Base-by-base conservation (phyloP, 2,329 filamentous ascomycete species). In the Penicillium sclerotigenum region DNA sequence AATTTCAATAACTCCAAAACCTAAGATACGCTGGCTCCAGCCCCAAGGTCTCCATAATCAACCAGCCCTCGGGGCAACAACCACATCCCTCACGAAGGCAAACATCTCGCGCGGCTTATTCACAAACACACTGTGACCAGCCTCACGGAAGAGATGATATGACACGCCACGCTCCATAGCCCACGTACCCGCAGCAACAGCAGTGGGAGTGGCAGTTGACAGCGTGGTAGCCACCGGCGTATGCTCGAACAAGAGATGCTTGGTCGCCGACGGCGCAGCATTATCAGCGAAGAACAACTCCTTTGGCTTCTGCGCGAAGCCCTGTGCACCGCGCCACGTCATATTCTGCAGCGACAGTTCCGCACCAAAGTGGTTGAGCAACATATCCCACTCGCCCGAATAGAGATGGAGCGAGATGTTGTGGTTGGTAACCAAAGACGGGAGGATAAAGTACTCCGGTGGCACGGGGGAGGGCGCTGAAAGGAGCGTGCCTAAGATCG, bases 271-370 rank as follows among this genome's bases (percentile, higher is more conserved):
- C 8, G 65, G 60, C 13, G 54, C 65, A 5, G 68, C 60, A 59
- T 70, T 52, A 40, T 73, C 60, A 3, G 53, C 57, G 37, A 62
- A 67, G 40, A 74, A 74, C 2, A 42, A 18, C 0, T 54, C 57
- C 26, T 31, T 55, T 0, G 71, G 71, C n/a, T 60, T 61, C 16
- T 59, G 18, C n/a, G 66, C 60, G 43, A 75, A 73, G 2, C 74
- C 74, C 50, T 73, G 72, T 4, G 55, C 58, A 5, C 73, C 72
- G 31, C 63, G 58, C 73, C 73, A 77, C 13, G 74, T 75, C 73
- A 77, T 75, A 50, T 75, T 76, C 56, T 76, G 72, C 33, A 76
- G 60, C 5, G 61, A 64, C 5, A 75, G 54, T 43, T 75, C 69
- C 9, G 66, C 66, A 4, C 72, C 74, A 47, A 72, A 45, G 57